phyloP scores from a whole-genome alignment of 2,329 filamentous ascomycete species.

The Aureobasidium melanogenum region DNA sequence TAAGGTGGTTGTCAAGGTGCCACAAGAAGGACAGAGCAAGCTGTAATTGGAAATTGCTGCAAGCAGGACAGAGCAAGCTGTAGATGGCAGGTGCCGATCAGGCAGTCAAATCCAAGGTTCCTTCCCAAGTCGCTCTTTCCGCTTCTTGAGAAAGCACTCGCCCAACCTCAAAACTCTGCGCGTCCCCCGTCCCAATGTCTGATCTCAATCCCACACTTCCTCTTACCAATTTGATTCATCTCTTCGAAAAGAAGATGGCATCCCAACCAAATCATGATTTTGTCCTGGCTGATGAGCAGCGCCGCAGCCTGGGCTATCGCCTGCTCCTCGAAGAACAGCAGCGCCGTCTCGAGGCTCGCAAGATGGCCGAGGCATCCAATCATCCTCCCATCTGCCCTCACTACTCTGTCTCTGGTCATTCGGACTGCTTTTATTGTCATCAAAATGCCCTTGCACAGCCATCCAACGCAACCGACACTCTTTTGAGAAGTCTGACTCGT shows the following conservation, averaged over 20 bases:
- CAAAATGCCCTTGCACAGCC: not conserved
- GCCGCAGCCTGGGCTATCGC: not conserved
- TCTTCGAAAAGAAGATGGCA: not conserved
- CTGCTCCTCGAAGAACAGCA: slow-evolving; percentile 1
- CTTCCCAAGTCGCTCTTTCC: not conserved
- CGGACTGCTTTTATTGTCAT: not conserved
- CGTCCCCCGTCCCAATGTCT: not conserved
- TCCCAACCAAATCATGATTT: not conserved
- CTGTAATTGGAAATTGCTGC: slow-evolving; percentile 28
- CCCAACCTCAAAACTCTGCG: not conserved
- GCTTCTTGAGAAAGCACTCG: not conserved
- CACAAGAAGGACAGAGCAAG: slow-evolving; percentile 49
- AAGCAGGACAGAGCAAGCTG: slow-evolving; percentile 44
- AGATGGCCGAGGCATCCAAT: not conserved
- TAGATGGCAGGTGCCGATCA: slow-evolving; percentile 15
- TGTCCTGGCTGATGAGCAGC: not conserved
- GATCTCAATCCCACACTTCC: not conserved
- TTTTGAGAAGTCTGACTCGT: not conserved
- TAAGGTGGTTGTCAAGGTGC: slow-evolving; percentile 85
- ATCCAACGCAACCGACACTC: not conserved
- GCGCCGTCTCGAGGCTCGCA: not conserved
- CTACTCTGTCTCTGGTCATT: not conserved
- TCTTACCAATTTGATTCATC: not conserved
- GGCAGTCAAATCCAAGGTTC: not conserved
- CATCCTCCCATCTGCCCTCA: not conserved